Conservation (phyloP, 352 stramenopile genomes). For the Globisporangium viniferum region DNA sequence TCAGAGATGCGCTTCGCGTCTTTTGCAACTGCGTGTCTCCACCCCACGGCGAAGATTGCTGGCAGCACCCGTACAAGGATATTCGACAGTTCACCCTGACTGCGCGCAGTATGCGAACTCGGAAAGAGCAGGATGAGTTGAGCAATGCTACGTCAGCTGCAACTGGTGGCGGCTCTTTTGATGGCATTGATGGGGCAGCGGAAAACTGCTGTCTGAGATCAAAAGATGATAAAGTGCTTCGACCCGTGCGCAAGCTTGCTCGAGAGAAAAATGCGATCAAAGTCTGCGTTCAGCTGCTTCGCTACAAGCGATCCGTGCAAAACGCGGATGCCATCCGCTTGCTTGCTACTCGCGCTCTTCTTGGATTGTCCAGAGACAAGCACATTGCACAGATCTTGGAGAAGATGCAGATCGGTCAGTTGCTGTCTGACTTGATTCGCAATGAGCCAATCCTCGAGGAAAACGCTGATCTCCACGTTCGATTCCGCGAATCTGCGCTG, state of each 20-base stretch:
- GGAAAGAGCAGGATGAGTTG: slow-evolving; percentile 23
- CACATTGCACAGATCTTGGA: slow-evolving; percentile 89
- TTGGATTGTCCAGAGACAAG: slow-evolving; percentile 80
- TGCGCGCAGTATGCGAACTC: slow-evolving; percentile 60
- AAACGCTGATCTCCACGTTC: slow-evolving; percentile 80
- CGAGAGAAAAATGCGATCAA: slow-evolving; percentile 84
- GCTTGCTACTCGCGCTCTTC: slow-evolving; percentile 71
- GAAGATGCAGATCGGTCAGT: slow-evolving; percentile 86
- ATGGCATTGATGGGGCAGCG: slow-evolving; percentile 1
- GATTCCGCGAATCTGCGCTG: slow-evolving; percentile 83
- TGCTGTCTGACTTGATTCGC: slow-evolving; percentile 86
- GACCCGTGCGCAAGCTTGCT: slow-evolving; percentile 69
- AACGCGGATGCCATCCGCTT: slow-evolving; percentile 85
- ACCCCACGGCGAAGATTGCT: slow-evolving; percentile 75
- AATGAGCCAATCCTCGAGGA: slow-evolving; percentile 83
- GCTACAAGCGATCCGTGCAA: slow-evolving; percentile 85
- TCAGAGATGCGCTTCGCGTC: slow-evolving; percentile 67
- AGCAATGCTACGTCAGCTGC: background rate
- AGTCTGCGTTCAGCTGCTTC: slow-evolving; percentile 83
- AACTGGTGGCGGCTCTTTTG: background rate
- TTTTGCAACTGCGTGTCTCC: slow-evolving; percentile 85
- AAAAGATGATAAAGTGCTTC: slow-evolving; percentile 63
- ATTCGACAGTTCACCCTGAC: slow-evolving; percentile 79
- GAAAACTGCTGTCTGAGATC: slow-evolving; percentile 52
- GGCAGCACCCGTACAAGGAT: slow-evolving; percentile 83